Conservation (phyloP, 2,329 filamentous ascomycete species). For the Ceratocystis diversiconidia region DNA sequence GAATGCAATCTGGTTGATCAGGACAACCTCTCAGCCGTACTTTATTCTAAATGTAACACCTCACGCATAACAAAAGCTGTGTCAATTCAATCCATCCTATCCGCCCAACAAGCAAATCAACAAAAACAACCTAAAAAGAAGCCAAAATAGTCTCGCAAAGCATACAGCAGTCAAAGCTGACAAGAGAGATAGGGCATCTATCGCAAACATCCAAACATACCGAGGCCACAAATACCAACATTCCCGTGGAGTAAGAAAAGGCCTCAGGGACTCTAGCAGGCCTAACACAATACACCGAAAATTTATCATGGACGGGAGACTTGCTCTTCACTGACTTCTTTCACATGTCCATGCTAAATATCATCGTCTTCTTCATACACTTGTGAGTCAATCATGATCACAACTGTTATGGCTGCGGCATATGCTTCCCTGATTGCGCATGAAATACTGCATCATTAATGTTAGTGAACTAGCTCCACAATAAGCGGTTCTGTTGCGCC, state of each 20-base stretch:
- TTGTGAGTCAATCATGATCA: slow-evolving; percentile 49
- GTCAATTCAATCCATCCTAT: not conserved
- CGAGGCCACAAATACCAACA: not conserved
- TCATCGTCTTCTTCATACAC: slow-evolving; percentile 18
- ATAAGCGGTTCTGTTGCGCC: not conserved
- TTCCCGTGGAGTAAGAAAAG: not conserved
- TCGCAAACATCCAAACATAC: not conserved
- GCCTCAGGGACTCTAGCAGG: not conserved
- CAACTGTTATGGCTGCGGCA: slow-evolving; percentile 56
- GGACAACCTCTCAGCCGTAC: not conserved
- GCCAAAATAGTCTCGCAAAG: not conserved
- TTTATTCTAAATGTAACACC: not conserved
- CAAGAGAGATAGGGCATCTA: not conserved
- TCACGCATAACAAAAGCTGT: not conserved
- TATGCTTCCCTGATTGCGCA: slow-evolving; percentile 65
- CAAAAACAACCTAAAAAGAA: not conserved
- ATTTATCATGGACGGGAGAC: not conserved
- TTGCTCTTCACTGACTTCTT: not conserved
- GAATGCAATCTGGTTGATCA: not conserved
- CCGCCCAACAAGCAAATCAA: not conserved
- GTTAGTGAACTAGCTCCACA: slow-evolving; percentile 16
- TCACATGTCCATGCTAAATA: not conserved
- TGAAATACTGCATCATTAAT: slow-evolving; percentile 38
- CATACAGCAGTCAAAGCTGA: not conserved
- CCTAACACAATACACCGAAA: not conserved